These are phyloP conservation scores for Boletus sp. DNA, from an alignment of 1,284 basidiomycete genomes.

Conservation along the genomic window DNA sequence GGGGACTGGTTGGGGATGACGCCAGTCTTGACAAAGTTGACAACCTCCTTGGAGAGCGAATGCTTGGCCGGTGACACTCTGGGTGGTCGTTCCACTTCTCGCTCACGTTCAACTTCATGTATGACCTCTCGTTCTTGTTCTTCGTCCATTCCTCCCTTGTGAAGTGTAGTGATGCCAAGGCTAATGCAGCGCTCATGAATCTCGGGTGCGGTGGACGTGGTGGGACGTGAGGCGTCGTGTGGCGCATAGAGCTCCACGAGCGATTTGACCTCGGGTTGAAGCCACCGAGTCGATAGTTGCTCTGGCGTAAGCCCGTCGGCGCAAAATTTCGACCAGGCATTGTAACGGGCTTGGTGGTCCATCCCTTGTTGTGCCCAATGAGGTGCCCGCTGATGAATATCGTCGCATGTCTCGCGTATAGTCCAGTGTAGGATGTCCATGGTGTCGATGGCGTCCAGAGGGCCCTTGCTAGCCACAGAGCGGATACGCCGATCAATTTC, in stretches of 20 bases:
- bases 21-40: slow-evolving; percentile 23
- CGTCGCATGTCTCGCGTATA: slow-evolving; percentile 41
- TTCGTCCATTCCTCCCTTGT: slow-evolving; percentile 32
- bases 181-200: slow-evolving; percentile 27
- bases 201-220: slow-evolving; percentile 18
- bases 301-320: neutral
- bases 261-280: slow-evolving; percentile 36
- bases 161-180: slow-evolving; percentile 26
- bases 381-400: slow-evolving; percentile 38
- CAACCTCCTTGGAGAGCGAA: slow-evolving; percentile 13
- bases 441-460: slow-evolving; percentile 18
- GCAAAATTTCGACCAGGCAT: slow-evolving; percentile 30
- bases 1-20: neutral
- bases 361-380: slow-evolving; percentile 48
- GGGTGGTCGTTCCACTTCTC: slow-evolving; percentile 35
- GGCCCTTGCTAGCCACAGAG: neutral
- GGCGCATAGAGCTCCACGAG: slow-evolving; percentile 38
- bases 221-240: neutral
- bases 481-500: neutral
- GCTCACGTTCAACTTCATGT: slow-evolving; percentile 40
- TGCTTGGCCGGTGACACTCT: slow-evolving; percentile 20
- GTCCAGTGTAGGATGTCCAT: slow-evolving; percentile 43
- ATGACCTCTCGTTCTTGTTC: slow-evolving; percentile 47
- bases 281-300: slow-evolving; percentile 31
- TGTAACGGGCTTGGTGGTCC: slow-evolving; percentile 35